A percentile compares a stretch with the other conserved stretches of the same genome.
These are phyloP conservation scores for Claviceps africana DNA, from an alignment of 2,329 filamentous ascomycete species.

Conservation along the genomic window DNA sequence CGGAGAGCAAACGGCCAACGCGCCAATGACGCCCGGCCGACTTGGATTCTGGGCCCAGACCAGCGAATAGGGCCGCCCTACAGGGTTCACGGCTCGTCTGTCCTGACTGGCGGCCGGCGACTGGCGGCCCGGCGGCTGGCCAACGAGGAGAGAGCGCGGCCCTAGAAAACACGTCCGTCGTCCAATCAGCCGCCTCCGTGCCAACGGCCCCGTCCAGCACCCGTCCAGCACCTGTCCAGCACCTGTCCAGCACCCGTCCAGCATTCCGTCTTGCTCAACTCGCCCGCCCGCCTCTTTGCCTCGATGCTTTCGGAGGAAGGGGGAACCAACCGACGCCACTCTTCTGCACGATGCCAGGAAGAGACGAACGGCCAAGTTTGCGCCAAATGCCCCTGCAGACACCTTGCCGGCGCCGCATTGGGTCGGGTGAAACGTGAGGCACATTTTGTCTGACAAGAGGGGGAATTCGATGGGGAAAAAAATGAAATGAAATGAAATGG, in stretches of 20 bases:
- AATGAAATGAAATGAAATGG: no score
- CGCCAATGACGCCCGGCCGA: no score
- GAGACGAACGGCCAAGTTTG: neutral
- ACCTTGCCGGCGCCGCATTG: neutral
- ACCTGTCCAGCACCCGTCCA: no score
- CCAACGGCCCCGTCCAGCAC: no score
- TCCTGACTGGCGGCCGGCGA: neutral
- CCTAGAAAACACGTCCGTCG: neutral
- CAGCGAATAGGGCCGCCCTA: neutral
- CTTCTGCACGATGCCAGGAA: conserved; percentile 1
- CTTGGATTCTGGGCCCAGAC: neutral
- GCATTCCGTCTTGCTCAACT: neutral
- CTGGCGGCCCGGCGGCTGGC: no score
- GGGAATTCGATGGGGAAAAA: no score
- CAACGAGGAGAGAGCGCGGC: neutral
- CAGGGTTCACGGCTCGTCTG: neutral
- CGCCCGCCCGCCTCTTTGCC: no score
- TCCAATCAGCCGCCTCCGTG: neutral
- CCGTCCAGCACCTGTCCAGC: no score
- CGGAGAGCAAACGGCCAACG: neutral
- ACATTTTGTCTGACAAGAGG: neutral
- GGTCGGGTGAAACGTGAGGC: neutral
- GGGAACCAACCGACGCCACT: neutral
- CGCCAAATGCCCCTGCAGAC: neutral
- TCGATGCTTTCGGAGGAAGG: neutral